phyloP scores from a whole-genome alignment of 2,329 filamentous ascomycete species.

The Epichloe festucae region DNA sequence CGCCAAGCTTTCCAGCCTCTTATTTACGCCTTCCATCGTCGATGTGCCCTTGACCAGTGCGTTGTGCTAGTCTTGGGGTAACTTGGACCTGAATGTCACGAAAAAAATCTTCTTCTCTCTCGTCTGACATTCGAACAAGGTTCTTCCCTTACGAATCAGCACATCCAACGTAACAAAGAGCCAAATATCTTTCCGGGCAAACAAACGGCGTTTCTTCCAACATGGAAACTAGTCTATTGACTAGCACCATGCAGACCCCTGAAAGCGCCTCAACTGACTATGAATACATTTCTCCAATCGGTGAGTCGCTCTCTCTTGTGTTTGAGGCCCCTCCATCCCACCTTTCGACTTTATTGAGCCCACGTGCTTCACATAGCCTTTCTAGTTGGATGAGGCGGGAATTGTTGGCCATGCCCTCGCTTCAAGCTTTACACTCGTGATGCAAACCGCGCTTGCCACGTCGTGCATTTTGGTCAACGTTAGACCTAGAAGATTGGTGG shows the following conservation, averaged over 20 bases:
- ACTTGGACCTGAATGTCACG: neutral
- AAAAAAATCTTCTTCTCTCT: neutral
- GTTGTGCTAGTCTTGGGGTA: neutral
- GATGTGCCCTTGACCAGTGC: neutral
- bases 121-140: neutral
- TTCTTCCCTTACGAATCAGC: conserved; percentile 11
- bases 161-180: neutral
- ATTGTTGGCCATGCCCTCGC: neutral
- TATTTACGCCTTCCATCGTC: neutral
- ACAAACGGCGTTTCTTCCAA: conserved; percentile 6
- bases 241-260: conserved; percentile 25
- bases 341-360: conserved; percentile 8
- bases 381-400: conserved; percentile 20
- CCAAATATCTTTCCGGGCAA: neutral
- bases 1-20: no score
- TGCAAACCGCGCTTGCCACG: neutral
- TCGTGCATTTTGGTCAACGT: neutral
- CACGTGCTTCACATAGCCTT: conserved; percentile 30
- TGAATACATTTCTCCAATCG: conserved; percentile 40
- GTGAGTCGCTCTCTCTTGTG: conserved; percentile 26
- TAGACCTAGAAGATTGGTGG: neutral
- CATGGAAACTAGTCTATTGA: conserved; percentile 27
- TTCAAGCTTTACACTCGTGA: neutral
- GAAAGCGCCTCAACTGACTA: conserved; percentile 29
- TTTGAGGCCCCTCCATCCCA: neutral